Base-by-base conservation (phyloP, 2,329 filamentous ascomycete genomes). In the Ceratocystis lukuohia region DNA sequence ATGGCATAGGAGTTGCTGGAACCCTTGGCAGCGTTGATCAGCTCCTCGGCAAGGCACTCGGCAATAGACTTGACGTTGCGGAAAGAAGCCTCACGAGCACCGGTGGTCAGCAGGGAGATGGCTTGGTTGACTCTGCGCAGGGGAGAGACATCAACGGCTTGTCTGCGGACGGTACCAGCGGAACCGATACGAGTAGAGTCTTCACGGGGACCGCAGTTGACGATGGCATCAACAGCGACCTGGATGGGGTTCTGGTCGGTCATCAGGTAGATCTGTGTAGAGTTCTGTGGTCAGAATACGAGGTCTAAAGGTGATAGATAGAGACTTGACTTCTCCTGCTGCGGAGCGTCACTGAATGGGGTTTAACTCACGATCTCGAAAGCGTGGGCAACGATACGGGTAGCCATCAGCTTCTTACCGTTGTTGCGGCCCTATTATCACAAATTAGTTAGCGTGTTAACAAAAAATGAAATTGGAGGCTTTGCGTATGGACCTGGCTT, bases 401-500 rank as follows among this genome's bases (percentile, higher is more conserved):
- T 93, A 78, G 94, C 95, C 92, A 96, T 96, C 78, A 97, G 88
- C 91, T 99, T 99, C 89, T 99, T 99, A 82, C 94, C 94, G 89
- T 96, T 99, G 90, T 99, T 99, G 83, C 94, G 94, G 82, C 94
- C 94, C 88, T 99, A 96, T 92, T 96, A 97, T 99, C 79, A 99
- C 87, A 69, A 93, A 97, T 37, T 48, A 15, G 67, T 68, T 33
- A 68, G 67, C 10, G 10, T 12, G 10, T 1, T 41, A 41, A 12
- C 2, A 5, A 12, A 12, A 37, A 12, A 37, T 37, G 2, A 37
- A 12, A 10, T 45, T 25, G 20, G 4, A 2, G 7, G 30, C 41
- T 10, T 50, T n/a, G 28, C 41, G 8, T 50, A 17, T n/a, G 7
- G 2, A 12, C 2, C 6, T 3, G 3, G 57, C 30, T 48, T n/a